Base-by-base conservation (phyloP, 1,284 basidiomycete genomes). In the Boletus smithii region DNA sequence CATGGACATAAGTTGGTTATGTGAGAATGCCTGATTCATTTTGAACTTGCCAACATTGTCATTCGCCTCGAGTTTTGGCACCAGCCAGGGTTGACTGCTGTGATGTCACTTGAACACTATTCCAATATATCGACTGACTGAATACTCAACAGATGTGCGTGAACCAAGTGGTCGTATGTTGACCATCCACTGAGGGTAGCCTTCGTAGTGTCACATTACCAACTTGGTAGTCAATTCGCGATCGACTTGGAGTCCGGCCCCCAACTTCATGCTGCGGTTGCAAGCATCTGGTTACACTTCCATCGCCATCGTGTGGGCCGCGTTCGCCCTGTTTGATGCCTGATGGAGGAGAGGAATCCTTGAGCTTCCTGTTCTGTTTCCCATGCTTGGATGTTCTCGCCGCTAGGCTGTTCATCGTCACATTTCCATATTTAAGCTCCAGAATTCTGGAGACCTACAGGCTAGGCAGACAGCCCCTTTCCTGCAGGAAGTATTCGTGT, bases 301-400 rank as follows among this genome's bases (percentile, higher is more conserved):
- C 8, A 32, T 22, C 24, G 14, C 17, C 17, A 22, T 34, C 14
- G 26, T 17, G 24, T 26, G 16, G 27, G 31, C 42, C 35, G 20
- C 22, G 18, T 37, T 48, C 30, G 30, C 35, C 27, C 14, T n/a
- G 31, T 34, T 53, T 38, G 13, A 53, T 47, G 16, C 27, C 11
- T 35, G 35, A 23, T 16, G 35, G 11, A 30, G 33, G 16, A 22
- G 8, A 23, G 26, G 29, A 16, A n/a, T 32, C n/a, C 16, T 23
- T n/a, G 17, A 30, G 13, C 27, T 27, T 22, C 31, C 5, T 22
- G 5, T 6, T 23, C n/a, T 6, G 23, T 26, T 42, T 34, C 30
- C 13, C 17, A n/a, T 20, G 32, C 8, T 20, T 8, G 27, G 18
- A 3, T 18, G 24, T 6, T 18, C 24, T 17, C 32, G 10, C 16